These are phyloP conservation scores for Kluyveromyces siamensis DNA, from an alignment of 805 yeast genomes.

Conservation along the genomic window DNA sequence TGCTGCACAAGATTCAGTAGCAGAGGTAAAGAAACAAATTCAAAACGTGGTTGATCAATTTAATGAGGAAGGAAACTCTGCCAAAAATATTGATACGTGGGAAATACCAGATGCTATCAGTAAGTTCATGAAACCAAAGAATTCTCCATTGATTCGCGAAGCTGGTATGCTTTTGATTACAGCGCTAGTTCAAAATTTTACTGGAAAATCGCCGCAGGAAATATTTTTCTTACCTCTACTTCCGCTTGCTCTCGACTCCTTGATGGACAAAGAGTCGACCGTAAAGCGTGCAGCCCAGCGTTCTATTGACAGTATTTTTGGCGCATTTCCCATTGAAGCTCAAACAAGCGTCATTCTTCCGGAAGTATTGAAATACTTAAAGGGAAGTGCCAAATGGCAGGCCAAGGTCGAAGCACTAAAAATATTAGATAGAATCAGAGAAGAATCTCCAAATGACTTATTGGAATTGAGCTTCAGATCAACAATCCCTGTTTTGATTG, in stretches of 20 bases:
- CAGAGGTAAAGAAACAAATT: slow-evolving; percentile 29
- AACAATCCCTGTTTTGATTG: slow-evolving; percentile 78
- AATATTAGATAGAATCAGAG: slow-evolving; percentile 62
- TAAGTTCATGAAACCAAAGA: slow-evolving; percentile 65
- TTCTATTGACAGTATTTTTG: slow-evolving; percentile 62
- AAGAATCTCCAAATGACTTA: slow-evolving; percentile 75
- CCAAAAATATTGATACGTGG: slow-evolving; percentile 48
- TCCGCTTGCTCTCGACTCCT: slow-evolving; percentile 55
- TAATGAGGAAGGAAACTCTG: slow-evolving; percentile 33
- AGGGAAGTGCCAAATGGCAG: slow-evolving; percentile 87
- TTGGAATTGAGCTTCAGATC: slow-evolving; percentile 72
- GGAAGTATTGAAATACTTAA: slow-evolving; percentile 52
- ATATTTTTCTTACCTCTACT: slow-evolving; percentile 61
- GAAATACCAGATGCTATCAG: slow-evolving; percentile 51
- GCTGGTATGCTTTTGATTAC: slow-evolving; percentile 56
- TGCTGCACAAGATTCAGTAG: slow-evolving; percentile 25
- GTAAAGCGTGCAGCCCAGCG: slow-evolving; percentile 82
- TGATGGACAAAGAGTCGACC: slow-evolving; percentile 80
- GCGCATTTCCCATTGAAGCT: slow-evolving; percentile 68
- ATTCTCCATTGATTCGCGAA: slow-evolving; percentile 67
- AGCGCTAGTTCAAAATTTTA: slow-evolving; percentile 49
- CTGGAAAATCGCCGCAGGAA: slow-evolving; percentile 65
- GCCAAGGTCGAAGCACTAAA: slow-evolving; percentile 74
- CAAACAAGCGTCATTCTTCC: slow-evolving; percentile 62
- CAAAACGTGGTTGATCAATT: slow-evolving; percentile 40